These are phyloP conservation scores for Acanthamoeba lenticulata DNA, from an alignment of 208 protist species.

Conservation along the genomic window DNA sequence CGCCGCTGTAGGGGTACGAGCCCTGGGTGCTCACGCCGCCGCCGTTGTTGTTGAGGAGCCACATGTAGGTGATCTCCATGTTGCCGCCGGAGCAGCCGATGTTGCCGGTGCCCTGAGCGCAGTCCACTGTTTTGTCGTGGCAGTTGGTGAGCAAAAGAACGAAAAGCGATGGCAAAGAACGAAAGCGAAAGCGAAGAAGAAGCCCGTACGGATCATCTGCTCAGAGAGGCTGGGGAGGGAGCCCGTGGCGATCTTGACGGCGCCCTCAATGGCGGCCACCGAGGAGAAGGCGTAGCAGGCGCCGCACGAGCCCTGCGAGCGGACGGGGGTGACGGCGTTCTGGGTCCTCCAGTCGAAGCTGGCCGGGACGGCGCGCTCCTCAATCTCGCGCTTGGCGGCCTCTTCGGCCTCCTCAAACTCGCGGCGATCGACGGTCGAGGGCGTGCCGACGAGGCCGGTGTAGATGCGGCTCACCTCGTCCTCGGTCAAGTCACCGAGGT, in stretches of 20 bases:
- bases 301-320: constrained; percentile 95
- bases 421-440: background rate
- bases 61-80: constrained; percentile 90
- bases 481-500: constrained; percentile 73
- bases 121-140: constrained; percentile 89
- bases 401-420: background rate
- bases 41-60: constrained; percentile 85
- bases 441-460: background rate
- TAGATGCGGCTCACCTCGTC: constrained; percentile 66
- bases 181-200: constrained; percentile 85
- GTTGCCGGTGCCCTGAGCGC: constrained; percentile 84
- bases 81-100: constrained; percentile 92
- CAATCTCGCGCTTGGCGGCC: background rate
- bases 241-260: constrained; percentile 77
- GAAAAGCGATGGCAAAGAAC: background rate
- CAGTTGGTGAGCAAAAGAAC: background rate
- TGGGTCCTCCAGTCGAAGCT: constrained; percentile 90
- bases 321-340: constrained; percentile 92
- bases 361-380: constrained; percentile 90
- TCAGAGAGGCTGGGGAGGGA: constrained; percentile 55
- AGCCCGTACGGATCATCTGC: constrained; percentile 70
- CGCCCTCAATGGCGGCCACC: constrained; percentile 89
- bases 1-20: constrained; percentile 92
- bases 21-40: constrained; percentile 88
- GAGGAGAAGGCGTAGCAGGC: constrained; percentile 97